Evolutionary conservation across 352 stramenopile genomes (phyloP).

Genomic region (Saprolegnia diclina): DNA sequence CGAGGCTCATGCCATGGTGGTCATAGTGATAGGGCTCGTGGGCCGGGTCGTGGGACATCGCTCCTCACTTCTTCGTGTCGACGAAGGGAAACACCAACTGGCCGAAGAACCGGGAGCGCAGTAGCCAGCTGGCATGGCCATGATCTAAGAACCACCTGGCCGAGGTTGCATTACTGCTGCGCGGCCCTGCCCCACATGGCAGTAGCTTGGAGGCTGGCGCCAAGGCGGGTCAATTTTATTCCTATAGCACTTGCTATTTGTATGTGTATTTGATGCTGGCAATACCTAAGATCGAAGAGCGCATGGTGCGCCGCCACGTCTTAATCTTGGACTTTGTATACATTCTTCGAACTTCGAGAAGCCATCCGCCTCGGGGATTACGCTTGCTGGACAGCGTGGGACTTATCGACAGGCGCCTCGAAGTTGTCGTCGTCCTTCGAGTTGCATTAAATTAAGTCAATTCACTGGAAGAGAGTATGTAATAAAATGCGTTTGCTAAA

Average conservation of each 20-base stretch:
- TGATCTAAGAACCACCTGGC: slow-evolving; percentile 9
- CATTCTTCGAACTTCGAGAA: background rate
- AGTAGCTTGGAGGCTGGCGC: background rate
- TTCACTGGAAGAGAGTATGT: no score
- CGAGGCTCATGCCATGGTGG: slow-evolving; percentile 6
- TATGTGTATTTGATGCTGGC: background rate
- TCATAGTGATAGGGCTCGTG: slow-evolving; percentile 16
- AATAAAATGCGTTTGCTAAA: no score
- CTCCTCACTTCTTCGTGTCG: background rate
- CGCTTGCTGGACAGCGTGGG: background rate
- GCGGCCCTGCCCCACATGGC: background rate
- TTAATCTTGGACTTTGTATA: background rate
- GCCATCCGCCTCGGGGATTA: background rate
- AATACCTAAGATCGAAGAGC: no score
- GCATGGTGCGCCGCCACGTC: background rate
- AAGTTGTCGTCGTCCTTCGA: background rate
- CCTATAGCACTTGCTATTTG: background rate
- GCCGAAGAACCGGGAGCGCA: background rate
- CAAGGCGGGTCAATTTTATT: background rate
- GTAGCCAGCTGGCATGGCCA: slow-evolving; percentile 1
- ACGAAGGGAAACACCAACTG: slow-evolving; percentile 13
- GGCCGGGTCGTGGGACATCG: slow-evolving; percentile 8
- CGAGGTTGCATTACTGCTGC: background rate
- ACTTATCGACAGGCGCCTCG: background rate
- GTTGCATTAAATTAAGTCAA: no score